Evolutionary conservation across 192 early-diverging fungal species (phyloP).

Genomic region (Podila clonocystis): DNA sequence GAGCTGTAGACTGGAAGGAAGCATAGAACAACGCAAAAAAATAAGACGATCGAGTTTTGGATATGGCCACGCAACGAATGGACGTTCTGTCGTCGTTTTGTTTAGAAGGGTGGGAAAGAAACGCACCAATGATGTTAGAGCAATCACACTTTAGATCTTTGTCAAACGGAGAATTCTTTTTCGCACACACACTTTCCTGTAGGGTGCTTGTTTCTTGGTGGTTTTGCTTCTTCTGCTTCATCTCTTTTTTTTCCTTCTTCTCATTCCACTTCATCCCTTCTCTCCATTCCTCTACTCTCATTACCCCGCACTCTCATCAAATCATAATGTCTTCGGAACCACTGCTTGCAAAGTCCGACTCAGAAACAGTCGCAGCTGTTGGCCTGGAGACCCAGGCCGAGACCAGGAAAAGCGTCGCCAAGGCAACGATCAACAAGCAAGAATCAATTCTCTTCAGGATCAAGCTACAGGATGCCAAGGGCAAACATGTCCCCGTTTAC

Average conservation of each 20-base stretch:
- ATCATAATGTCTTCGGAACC: not conserved
- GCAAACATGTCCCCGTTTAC: conserved; percentile 41
- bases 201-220: not conserved
- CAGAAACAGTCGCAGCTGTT: not conserved
- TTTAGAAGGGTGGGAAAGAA: not conserved
- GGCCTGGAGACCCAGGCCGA: not conserved
- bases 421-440: conserved; percentile 35
- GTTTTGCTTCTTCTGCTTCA: not conserved
- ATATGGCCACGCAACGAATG: not conserved
- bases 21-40: too few relatives aligned
- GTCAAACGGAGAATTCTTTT: not conserved
- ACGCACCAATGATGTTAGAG: not conserved
- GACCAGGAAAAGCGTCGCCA: conserved; percentile 9
- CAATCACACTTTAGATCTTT: not conserved
- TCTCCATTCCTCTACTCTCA: not conserved
- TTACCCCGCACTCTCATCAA: not conserved
- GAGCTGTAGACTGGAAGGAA: too few relatives aligned
- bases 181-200: not conserved
- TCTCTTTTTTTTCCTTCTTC: not conserved
- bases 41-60: not conserved
- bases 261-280: not conserved
- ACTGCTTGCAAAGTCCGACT: conserved; percentile 1
- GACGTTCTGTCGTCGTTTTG: not conserved
- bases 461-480: conserved; percentile 35
- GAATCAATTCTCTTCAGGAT: conserved; percentile 44